phyloP scores from a whole-genome alignment of 208 protist species.

The Crithidia brevicula region DNA sequence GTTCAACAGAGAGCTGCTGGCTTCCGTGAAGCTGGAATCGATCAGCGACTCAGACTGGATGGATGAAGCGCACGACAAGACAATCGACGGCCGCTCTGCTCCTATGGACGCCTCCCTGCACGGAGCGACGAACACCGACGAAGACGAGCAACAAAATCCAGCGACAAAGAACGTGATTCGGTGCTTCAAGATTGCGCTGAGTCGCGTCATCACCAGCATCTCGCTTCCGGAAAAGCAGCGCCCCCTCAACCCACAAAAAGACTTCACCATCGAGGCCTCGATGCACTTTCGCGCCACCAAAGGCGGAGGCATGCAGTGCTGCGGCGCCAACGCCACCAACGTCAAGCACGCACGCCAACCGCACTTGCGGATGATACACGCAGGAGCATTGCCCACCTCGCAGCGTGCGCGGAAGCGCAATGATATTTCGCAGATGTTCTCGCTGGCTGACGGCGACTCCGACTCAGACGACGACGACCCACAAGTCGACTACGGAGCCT shows the following conservation, averaged over 20 bases:
- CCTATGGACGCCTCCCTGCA: neutral
- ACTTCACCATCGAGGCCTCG: constrained; percentile 81
- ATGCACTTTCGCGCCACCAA: constrained; percentile 45
- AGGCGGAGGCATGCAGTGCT: constrained; percentile 36
- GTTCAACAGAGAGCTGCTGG: constrained; percentile 74
- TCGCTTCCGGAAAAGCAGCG: constrained; percentile 83
- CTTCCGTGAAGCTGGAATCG: constrained; percentile 64
- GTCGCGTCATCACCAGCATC: constrained; percentile 78
- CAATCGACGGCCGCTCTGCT: constrained; percentile 15
- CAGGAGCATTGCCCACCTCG: neutral
- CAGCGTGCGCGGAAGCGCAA: neutral
- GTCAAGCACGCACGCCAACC: constrained; percentile 1
- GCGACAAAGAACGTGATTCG: constrained; percentile 70
- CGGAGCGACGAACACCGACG: neutral
- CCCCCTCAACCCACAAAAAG: constrained; percentile 72
- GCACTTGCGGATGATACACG: constrained; percentile 6
- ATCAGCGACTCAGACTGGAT: constrained; percentile 31
- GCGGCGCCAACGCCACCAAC: constrained; percentile 20
- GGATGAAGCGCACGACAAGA: constrained; percentile 19
- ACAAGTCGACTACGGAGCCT: constrained; percentile 12
- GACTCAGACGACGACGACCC: constrained; percentile 24
- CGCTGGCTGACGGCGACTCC: constrained; percentile 3
- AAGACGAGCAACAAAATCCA: constrained; percentile 42
- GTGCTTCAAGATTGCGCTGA: constrained; percentile 85
- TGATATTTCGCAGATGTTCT: constrained; percentile 6